Conservation (phyloP, 2,329 filamentous ascomycete species). For the Microcyclosporella mali region DNA sequence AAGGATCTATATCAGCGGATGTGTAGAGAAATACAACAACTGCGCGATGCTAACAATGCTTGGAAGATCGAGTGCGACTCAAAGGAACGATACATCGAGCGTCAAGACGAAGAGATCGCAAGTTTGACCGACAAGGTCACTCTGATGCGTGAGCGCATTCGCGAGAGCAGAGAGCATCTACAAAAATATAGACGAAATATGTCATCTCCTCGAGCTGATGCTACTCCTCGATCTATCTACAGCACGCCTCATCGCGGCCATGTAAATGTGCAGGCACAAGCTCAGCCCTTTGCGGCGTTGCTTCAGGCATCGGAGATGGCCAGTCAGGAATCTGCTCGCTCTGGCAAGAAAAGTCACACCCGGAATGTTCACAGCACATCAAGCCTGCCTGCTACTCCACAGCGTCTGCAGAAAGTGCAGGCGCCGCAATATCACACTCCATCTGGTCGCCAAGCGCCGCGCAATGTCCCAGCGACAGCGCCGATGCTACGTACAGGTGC, state of each 20-base stretch:
- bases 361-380: conserved; percentile 78
- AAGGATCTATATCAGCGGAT: conserved; percentile 53
- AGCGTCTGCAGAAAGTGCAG: conserved; percentile 46
- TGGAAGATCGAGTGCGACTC: conserved; percentile 61
- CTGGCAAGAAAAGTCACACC: conserved; percentile 56
- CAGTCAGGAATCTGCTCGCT: conserved; percentile 53
- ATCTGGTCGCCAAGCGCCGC: conserved; percentile 15
- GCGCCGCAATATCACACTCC: conserved; percentile 43
- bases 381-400: conserved; percentile 72
- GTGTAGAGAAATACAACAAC: conserved; percentile 50
- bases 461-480: conserved; percentile 42
- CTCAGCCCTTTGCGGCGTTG: conserved; percentile 62
- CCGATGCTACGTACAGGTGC: conserved; percentile 43
- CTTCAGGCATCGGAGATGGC: conserved; percentile 69
- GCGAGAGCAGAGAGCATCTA: conserved; percentile 83
- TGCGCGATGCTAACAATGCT: conserved; percentile 59
- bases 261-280: conserved; percentile 40
- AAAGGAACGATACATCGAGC: conserved; percentile 71
- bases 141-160: conserved; percentile 73
- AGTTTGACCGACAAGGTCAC: conserved; percentile 68
- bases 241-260: conserved; percentile 37
- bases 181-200: conserved; percentile 61
- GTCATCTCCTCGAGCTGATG: conserved; percentile 46
- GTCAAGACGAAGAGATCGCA: conserved; percentile 67
- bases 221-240: conserved; percentile 47